Evolutionary conservation across 208 protist genomes (phyloP).

Genomic region (Jaenimonas drosophilae): DNA sequence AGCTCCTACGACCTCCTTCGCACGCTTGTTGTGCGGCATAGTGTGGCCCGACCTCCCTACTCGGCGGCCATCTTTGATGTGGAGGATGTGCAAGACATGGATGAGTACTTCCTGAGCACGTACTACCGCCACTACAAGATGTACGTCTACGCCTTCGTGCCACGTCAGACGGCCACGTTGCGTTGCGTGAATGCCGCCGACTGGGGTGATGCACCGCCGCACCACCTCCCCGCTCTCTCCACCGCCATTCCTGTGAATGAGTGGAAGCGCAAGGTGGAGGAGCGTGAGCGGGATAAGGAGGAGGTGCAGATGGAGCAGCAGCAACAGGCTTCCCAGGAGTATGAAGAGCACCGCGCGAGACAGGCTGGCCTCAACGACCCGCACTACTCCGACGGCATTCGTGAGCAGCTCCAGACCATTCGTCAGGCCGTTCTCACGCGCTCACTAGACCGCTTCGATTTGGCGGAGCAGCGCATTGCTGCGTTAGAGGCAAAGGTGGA

Average conservation of each 20-base stretch:
- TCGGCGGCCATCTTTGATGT: constrained; percentile 75
- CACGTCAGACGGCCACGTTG: constrained; percentile 41
- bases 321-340: constrained; percentile 19
- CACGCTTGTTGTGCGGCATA: constrained; percentile 69
- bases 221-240: constrained; percentile 37
- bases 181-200: constrained; percentile 36
- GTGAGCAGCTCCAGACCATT: constrained; percentile 74
- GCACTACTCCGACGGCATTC: constrained; percentile 51
- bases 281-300: constrained; percentile 40
- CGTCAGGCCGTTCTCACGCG: constrained; percentile 43
- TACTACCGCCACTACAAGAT: constrained; percentile 92
- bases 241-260: constrained; percentile 35
- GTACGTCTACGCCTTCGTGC: constrained; percentile 86
- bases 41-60: constrained; percentile 82
- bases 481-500: constrained; percentile 70
- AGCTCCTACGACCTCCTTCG: constrained; percentile 66
- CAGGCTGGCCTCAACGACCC: constrained; percentile 37
- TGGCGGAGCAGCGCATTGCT: constrained; percentile 61
- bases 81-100: constrained; percentile 71
- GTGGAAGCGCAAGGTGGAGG: constrained; percentile 67
- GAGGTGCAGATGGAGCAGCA: constrained; percentile 30
- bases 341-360: constrained; percentile 27
- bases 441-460: constrained; percentile 44
- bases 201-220: constrained; percentile 40
- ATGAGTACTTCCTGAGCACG: constrained; percentile 76